Evolutionary conservation across 129 eudicot species (phyloP).

Genomic region (Erigeron canadensis): DNA sequence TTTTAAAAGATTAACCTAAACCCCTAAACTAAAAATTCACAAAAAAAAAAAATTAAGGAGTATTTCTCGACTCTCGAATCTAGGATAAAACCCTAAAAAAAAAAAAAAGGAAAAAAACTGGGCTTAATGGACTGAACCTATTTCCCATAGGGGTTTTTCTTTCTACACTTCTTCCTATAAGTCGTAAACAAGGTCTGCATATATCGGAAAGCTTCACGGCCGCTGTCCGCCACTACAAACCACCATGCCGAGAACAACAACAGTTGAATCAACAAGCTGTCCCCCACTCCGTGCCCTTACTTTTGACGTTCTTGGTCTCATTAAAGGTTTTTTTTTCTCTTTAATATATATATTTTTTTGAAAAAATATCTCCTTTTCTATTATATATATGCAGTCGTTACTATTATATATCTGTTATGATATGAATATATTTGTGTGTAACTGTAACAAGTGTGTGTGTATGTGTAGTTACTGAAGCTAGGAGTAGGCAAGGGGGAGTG

Average conservation of each 20-base stretch:
- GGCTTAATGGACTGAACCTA: too few species aligned
- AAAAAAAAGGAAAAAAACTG: too few species aligned
- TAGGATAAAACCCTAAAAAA: too few species aligned
- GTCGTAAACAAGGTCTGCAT: too few species aligned
- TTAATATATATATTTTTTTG: constrained; percentile 26
- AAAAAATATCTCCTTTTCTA: not conserved
- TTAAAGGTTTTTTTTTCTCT: constrained; percentile 54
- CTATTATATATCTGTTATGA: too few species aligned
- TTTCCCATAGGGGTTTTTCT: too few species aligned
- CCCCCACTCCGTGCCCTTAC: constrained; percentile 87
- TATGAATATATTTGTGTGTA: not conserved
- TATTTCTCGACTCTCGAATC: too few species aligned
- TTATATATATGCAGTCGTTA: too few species aligned
- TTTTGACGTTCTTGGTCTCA: constrained; percentile 79
- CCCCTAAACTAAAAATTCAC: too few species aligned
- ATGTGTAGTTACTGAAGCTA: constrained; percentile 67
- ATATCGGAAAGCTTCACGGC: constrained; percentile 20
- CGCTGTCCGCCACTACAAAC: constrained; percentile 24
- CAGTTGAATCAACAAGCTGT: constrained; percentile 78
- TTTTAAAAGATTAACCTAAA: too few species aligned
- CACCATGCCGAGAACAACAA: constrained; percentile 81
- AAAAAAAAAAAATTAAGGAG: too few species aligned
- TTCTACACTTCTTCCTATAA: too few species aligned
- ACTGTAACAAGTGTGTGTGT: not conserved
- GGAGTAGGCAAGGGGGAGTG: constrained; percentile 55